Evolutionary conservation across 2,329 filamentous ascomycete genomes (phyloP), one percentile per base, ranked within the genome.

Genomic region (Pseudogymnoascus sp.): DNA sequence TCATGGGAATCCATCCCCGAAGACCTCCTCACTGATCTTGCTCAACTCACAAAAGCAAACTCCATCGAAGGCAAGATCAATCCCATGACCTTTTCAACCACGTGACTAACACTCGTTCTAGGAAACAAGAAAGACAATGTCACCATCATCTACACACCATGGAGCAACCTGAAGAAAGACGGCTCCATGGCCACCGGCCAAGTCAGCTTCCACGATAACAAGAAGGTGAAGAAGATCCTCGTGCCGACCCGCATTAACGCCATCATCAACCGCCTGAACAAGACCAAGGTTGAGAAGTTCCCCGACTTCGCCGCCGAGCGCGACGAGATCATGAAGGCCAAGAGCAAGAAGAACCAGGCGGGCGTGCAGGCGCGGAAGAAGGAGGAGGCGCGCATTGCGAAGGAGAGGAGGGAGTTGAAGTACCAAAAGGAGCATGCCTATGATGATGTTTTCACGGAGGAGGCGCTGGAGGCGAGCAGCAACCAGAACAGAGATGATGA

Each of bases 101-200:
- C 61, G 41, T 67, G 59, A 63, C 61, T 69, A 16, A 69, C 45
- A 16, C 40, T 52, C 43, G 23, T 55, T 14, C 5, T 64, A 93
- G 90, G 95, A 67, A 99, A 99, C 80, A 99, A 99, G 78, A 97
- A 97, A 76, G 93, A 97, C 76, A 97, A 97, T 76, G 81, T 99
- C 71, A 96, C 92, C 14, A 76, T 99, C 72, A 96, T 99, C 72
- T 99, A 99, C 79, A 99, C 95, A 4, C 95, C 95, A 5, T 97
- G 95, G 92, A 89, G 90, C 49, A 99, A 99, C 75, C 83, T 99
- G 35, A 89, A 91, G 74, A 99, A 99, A 74, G 91, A 96, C 72
- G 93, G 93, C 31, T 91, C 88, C 74, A 99, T 99, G 95, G 93
- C 91, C 16, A 88, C 88, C 2, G 95, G 95, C 21, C 95, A 99